These are phyloP conservation scores for Colletotrichum nymphaeae DNA, from an alignment of 2,329 filamentous ascomycete genomes.

Conservation along the genomic window DNA sequence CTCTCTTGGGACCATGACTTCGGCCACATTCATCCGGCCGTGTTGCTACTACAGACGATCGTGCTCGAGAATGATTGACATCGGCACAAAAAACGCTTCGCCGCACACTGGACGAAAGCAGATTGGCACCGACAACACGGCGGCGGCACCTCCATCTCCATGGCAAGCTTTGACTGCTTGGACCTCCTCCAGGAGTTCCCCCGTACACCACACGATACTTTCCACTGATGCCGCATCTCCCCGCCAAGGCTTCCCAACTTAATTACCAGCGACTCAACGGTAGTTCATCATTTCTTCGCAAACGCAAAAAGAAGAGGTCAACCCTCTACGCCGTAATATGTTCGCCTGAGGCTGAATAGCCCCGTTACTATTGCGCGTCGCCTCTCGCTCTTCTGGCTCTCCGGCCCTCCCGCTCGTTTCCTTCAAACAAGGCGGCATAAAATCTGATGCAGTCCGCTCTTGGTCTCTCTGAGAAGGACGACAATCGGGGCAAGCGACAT, in stretches of 20 bases:
- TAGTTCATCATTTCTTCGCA: conserved; percentile 29
- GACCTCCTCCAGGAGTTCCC: conserved; percentile 30
- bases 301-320: background rate
- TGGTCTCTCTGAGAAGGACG: background rate
- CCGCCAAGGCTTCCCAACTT: conserved; percentile 24
- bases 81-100: conserved; percentile 11
- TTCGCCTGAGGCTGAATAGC: background rate
- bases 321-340: conserved; percentile 17
- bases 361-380: background rate
- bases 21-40: background rate
- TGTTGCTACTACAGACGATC: conserved; percentile 3
- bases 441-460: conserved; percentile 8
- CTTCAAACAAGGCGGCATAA: conserved; percentile 32
- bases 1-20: background rate
- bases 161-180: conserved; percentile 35
- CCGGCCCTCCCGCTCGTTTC: conserved; percentile 20
- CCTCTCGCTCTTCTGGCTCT: background rate
- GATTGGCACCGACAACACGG: conserved; percentile 23
- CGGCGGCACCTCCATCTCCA: conserved; percentile 27
- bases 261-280: background rate
- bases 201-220: conserved; percentile 27
- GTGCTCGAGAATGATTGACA: background rate
- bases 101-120: conserved; percentile 29
- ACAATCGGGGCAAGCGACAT: conserved; percentile 13
- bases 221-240: conserved; percentile 11